A percentile compares a stretch with the other conserved stretches of the same genome.
Evolutionary conservation across 495 filamentous ascomycete genomes (phyloP).

Genomic region (Cercophora newfieldiana): DNA sequence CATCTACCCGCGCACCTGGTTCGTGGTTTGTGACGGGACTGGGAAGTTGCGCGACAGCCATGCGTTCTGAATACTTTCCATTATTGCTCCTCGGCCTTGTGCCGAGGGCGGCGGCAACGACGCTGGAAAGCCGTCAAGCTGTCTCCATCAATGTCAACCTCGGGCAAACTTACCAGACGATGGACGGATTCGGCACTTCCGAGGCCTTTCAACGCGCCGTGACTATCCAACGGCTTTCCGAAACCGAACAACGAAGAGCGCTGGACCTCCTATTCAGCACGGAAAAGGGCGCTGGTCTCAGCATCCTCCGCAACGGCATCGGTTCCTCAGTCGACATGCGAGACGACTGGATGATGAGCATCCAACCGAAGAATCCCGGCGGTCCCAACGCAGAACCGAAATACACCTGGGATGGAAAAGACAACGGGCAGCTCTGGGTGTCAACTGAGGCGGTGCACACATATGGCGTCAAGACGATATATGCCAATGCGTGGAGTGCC

Average conservation of each 20-base stretch:
- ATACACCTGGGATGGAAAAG: constrained; percentile 48
- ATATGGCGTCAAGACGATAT: constrained; percentile 51
- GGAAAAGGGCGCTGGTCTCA: constrained; percentile 49
- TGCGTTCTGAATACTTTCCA: neutral
- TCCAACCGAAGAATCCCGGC: constrained; percentile 45
- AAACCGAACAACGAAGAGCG: constrained; percentile 36
- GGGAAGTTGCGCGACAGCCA: too few relatives aligned
- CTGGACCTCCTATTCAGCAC: constrained; percentile 52
- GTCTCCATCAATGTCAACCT: constrained; percentile 41
- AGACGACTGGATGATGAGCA: constrained; percentile 44
- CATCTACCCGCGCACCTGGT: neutral
- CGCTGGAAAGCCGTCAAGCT: constrained; percentile 13
- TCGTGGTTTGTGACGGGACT: neutral
- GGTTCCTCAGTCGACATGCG: constrained; percentile 45
- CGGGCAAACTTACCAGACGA: constrained; percentile 41
- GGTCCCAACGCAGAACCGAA: constrained; percentile 32
- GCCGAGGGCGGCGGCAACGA: neutral
- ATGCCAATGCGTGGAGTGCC: constrained; percentile 57
- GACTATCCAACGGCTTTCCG: constrained; percentile 34
- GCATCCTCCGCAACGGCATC: constrained; percentile 58
- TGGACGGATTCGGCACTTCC: constrained; percentile 54
- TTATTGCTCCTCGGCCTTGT: neutral
- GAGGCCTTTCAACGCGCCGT: constrained; percentile 52
- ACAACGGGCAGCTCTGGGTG: constrained; percentile 52
- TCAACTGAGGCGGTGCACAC: constrained; percentile 45